A percentile compares a stretch with the other conserved stretches of the same genome.
Conservation (phyloP, 805 yeast species). For the Candida dajiaensis region DNA sequence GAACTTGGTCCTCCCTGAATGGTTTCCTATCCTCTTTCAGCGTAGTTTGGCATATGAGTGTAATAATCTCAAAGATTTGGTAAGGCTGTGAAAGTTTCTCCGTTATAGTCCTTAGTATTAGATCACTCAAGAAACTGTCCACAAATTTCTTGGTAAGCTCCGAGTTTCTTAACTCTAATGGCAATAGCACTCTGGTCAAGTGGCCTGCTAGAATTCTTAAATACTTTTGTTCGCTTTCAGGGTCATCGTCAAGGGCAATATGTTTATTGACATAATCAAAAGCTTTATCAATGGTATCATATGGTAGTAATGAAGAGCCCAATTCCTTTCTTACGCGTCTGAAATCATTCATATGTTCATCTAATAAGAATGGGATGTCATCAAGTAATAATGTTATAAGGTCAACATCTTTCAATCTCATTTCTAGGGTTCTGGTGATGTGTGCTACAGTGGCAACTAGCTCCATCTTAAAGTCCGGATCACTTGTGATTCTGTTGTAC, state of each 20-base stretch:
- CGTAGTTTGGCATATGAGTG: slow-evolving; percentile 12
- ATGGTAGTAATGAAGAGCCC: slow-evolving; percentile 28
- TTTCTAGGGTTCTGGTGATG: slow-evolving; percentile 33
- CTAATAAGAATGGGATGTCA: slow-evolving; percentile 36
- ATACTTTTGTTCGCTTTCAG: slow-evolving; percentile 27
- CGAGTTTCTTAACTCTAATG: slow-evolving; percentile 36
- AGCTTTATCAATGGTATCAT: slow-evolving; percentile 26
- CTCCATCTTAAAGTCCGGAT: slow-evolving; percentile 36
- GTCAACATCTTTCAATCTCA: slow-evolving; percentile 26
- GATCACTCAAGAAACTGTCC: slow-evolving; percentile 34
- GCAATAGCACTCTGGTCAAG: slow-evolving; percentile 31
- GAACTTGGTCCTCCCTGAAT: not conserved
- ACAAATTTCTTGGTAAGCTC: slow-evolving; percentile 33
- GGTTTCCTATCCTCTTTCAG: not conserved
- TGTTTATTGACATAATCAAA: slow-evolving; percentile 31
- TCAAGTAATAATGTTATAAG: slow-evolving; percentile 35
- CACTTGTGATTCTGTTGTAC: slow-evolving; percentile 37
- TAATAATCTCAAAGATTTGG: slow-evolving; percentile 39
- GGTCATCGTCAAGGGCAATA: slow-evolving; percentile 25
- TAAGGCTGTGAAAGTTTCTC: slow-evolving; percentile 46
- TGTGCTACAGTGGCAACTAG: slow-evolving; percentile 34
- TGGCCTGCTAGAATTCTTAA: slow-evolving; percentile 30
- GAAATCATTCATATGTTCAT: slow-evolving; percentile 31
- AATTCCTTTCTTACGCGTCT: slow-evolving; percentile 22
- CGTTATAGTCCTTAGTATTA: slow-evolving; percentile 34